A percentile compares a stretch with the other conserved stretches of the same genome.
Conservation (phyloP, 371 early-diverging fungal species). For the Mucor mucedo region DNA sequence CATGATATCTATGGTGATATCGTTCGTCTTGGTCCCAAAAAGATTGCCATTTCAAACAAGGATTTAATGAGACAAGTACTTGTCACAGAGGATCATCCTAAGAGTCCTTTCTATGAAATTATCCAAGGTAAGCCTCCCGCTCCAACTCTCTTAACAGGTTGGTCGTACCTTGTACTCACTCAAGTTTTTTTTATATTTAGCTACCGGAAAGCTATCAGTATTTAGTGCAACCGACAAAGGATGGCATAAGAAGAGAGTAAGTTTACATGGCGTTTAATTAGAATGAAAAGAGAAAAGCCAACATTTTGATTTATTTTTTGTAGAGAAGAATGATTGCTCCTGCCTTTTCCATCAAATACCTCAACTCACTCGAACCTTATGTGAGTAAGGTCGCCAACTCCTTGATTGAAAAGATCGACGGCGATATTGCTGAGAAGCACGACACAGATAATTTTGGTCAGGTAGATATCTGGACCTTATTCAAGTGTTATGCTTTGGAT, state of each 20-base stretch:
- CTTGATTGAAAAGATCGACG: conserved; percentile 28
- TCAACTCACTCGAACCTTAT: conserved; percentile 44
- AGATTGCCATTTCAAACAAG: conserved; percentile 21
- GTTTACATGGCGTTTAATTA: not conserved
- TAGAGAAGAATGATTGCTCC: conserved; percentile 51
- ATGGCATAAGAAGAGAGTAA: conserved; percentile 44
- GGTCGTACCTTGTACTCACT: not conserved
- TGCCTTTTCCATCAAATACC: conserved; percentile 49
- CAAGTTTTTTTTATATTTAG: conserved; percentile 7
- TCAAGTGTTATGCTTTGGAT: conserved; percentile 49
- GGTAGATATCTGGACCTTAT: conserved; percentile 41
- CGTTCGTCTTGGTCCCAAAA: conserved; percentile 25
- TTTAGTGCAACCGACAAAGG: conserved; percentile 32
- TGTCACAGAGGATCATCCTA: conserved; percentile 23
- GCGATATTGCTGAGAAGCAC: conserved; percentile 12
- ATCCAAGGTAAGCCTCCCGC: conserved; percentile 17
- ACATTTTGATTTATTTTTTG: not conserved
- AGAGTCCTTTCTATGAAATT: conserved; percentile 17
- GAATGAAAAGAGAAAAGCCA: not conserved
- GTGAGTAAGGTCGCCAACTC: conserved; percentile 26
- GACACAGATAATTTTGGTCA: conserved; percentile 10
- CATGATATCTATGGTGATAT: conserved; percentile 29
- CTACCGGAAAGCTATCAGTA: conserved; percentile 18
- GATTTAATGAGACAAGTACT: conserved; percentile 26
- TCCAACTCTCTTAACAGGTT: not conserved